A percentile compares a stretch with the other conserved stretches of the same genome.
Conservation (phyloP, 2,329 filamentous ascomycete genomes). For the Alternaria gansuensis region DNA sequence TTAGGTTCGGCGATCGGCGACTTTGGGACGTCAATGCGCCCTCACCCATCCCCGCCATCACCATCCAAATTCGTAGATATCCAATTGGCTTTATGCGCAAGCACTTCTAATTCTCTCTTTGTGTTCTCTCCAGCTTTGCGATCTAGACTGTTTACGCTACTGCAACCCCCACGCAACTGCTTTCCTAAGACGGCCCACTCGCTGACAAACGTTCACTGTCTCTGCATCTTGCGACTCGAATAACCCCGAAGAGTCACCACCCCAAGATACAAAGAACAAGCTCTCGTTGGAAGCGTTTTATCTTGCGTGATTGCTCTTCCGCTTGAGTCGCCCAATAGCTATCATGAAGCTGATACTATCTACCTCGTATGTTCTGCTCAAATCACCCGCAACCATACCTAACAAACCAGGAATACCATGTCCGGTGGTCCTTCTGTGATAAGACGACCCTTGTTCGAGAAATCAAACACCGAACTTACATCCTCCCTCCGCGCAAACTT, state of each 20-base stretch:
- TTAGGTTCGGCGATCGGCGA: constrained; percentile 30
- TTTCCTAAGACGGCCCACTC: constrained; percentile 21
- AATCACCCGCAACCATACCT: constrained; percentile 25
- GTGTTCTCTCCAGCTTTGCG: not conserved
- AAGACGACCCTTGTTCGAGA: constrained; percentile 76
- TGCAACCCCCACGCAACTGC: constrained; percentile 12
- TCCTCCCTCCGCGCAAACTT: constrained; percentile 89
- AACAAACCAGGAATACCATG: constrained; percentile 81
- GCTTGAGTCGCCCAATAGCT: not conserved
- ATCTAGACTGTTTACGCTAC: not conserved
- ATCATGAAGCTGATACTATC: constrained; percentile 85
- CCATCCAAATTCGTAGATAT: not conserved
- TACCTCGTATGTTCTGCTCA: constrained; percentile 73
- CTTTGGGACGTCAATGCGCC: constrained; percentile 37
- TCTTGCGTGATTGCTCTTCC: not conserved
- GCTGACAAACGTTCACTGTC: constrained; percentile 33
- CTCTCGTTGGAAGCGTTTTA: not conserved
- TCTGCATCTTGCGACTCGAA: constrained; percentile 1
- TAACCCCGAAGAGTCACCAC: not conserved
- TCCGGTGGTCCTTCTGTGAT: constrained; percentile 83
- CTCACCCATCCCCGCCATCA: constrained; percentile 20
- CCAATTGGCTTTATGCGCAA: constrained; percentile 4
- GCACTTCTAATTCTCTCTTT: not conserved
- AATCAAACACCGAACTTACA: constrained; percentile 92
- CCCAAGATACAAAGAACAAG: not conserved